Evolutionary conservation across 257 asterid genomes (phyloP).

Genomic region (Henckelia pumila): DNA sequence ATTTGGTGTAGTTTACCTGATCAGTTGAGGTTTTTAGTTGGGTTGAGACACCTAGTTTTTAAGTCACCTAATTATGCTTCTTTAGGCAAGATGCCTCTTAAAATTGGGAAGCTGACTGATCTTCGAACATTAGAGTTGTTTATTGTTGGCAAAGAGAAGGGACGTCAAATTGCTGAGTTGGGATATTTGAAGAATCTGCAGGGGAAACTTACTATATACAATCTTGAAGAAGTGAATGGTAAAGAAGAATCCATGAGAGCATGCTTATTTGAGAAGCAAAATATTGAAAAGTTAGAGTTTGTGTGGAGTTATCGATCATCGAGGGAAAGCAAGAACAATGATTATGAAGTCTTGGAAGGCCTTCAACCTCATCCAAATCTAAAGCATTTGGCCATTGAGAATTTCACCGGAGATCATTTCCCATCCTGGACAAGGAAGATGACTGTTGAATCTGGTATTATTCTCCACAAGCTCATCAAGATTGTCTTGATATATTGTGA

Average conservation of each 20-base stretch:
- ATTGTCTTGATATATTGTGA: too few species aligned
- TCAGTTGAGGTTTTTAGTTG: conserved; percentile 8
- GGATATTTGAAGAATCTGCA: conserved; percentile 25
- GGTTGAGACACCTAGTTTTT: conserved; percentile 25
- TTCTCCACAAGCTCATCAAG: conserved; percentile 10
- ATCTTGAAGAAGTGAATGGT: conserved; percentile 19
- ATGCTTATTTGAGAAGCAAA: conserved; percentile 11
- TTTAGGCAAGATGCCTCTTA: too few species aligned
- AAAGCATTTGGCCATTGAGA: not conserved
- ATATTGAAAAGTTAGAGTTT: not conserved
- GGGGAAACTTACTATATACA: conserved; percentile 9
- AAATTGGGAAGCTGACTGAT: conserved; percentile 18
- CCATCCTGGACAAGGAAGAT: conserved; percentile 28
- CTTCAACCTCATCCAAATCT: conserved; percentile 34
- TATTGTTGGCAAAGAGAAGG: conserved; percentile 17
- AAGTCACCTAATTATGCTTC: conserved; percentile 18
- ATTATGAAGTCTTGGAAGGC: conserved; percentile 27
- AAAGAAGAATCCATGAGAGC: conserved; percentile 25
- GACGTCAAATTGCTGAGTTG: too few species aligned
- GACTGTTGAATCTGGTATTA: not conserved
- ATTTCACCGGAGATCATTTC: conserved; percentile 23
- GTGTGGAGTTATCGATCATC: not conserved
- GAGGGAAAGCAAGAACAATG: not conserved
- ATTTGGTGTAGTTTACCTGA: not conserved
- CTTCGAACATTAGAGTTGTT: conserved; percentile 25